Percentiles rank a stretch among this genome's conserved stretches.
Evolutionary conservation across 805 yeast genomes (phyloP).

Genomic region (Kluyveromyces wickerhamii): DNA sequence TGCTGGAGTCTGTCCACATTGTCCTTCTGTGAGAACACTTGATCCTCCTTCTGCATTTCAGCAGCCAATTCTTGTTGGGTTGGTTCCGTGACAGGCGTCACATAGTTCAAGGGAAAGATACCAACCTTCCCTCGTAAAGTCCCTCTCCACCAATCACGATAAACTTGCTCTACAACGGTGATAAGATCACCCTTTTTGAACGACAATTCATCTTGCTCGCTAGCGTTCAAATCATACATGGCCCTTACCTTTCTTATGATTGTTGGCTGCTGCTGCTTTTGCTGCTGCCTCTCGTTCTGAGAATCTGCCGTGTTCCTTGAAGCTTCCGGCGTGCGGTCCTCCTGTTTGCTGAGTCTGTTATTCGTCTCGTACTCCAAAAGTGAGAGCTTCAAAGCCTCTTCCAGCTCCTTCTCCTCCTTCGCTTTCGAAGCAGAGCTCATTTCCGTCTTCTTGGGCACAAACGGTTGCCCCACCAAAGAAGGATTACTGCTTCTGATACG

Average conservation of each 20-base stretch:
- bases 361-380: slow-evolving; percentile 47
- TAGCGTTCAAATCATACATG: slow-evolving; percentile 67
- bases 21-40: slow-evolving; percentile 43
- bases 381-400: slow-evolving; percentile 67
- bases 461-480: slow-evolving; percentile 35
- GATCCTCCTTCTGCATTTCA: slow-evolving; percentile 43
- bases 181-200: slow-evolving; percentile 84
- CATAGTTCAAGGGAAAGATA: slow-evolving; percentile 88
- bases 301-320: not conserved
- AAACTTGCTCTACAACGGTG: slow-evolving; percentile 77
- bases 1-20: slow-evolving; percentile 59
- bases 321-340: no score
- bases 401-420: slow-evolving; percentile 73
- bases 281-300: not conserved
- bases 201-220: slow-evolving; percentile 81
- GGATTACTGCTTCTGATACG: slow-evolving; percentile 40
- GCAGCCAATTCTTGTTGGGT: slow-evolving; percentile 49
- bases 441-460: slow-evolving; percentile 49
- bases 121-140: slow-evolving; percentile 74
- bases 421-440: slow-evolving; percentile 38
- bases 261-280: slow-evolving; percentile 15
- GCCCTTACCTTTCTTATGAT: slow-evolving; percentile 68
- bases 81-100: slow-evolving; percentile 64
- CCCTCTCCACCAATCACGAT: slow-evolving; percentile 95
- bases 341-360: slow-evolving; percentile 14